Evolutionary conservation across 768 basidiomycete species (phyloP).

Genomic region (Mycena epipterygia): DNA sequence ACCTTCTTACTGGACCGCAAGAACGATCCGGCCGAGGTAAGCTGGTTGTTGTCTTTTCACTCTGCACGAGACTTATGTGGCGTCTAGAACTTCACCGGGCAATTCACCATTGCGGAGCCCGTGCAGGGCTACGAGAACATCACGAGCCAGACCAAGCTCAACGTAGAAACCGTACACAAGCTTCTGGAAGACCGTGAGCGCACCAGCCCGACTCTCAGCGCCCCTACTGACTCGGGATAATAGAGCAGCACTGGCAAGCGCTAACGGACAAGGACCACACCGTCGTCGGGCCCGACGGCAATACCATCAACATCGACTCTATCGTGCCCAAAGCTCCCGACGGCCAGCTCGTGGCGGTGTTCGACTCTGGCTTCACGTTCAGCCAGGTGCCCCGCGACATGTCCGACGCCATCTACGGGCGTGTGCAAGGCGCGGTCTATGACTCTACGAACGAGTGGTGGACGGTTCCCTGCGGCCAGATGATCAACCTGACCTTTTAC

Average conservation of each 20-base stretch:
- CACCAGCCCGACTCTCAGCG: conserved; percentile 45
- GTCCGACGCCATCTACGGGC: conserved; percentile 72
- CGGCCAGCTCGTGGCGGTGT: conserved; percentile 67
- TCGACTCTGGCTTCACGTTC: conserved; percentile 83
- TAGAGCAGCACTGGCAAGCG: conserved; percentile 75
- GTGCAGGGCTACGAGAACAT: conserved; percentile 64
- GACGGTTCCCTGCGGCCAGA: conserved; percentile 72
- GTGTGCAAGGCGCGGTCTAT: conserved; percentile 62
- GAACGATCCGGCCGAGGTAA: conserved; percentile 46
- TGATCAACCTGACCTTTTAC: conserved; percentile 75
- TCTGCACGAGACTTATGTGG: neutral
- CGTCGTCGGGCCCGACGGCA: conserved; percentile 72
- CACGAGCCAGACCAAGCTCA: conserved; percentile 62
- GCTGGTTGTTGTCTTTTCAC: neutral
- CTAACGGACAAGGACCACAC: conserved; percentile 70
- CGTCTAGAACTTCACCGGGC: conserved; percentile 66
- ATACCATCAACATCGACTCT: conserved; percentile 59
- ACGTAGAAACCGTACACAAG: conserved; percentile 50
- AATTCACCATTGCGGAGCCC: conserved; percentile 73
- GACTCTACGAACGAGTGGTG: conserved; percentile 63
- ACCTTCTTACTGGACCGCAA: conserved; percentile 75
- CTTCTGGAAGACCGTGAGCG: conserved; percentile 37
- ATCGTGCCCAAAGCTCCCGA: conserved; percentile 59
- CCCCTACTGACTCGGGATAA: conserved; percentile 35
- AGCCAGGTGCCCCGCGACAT: conserved; percentile 42